Conservation (phyloP, 2,329 filamentous ascomycete species). For the Aspergillus fumigatiaffinis region DNA sequence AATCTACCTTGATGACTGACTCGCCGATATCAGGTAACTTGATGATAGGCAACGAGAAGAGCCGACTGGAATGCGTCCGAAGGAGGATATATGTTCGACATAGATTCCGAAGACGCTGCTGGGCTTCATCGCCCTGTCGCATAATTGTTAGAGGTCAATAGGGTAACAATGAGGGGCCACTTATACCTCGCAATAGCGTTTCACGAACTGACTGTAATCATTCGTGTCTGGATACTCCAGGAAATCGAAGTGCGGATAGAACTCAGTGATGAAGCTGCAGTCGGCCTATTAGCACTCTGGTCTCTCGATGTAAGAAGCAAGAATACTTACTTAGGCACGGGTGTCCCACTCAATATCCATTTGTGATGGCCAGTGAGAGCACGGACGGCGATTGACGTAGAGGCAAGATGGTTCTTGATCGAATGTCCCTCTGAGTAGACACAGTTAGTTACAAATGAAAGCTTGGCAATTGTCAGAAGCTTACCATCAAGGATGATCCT, state of each 20-base stretch:
- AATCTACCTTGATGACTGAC: constrained; percentile 41
- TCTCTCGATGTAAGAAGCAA: neutral
- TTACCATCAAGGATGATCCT: constrained; percentile 40
- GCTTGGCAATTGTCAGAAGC: constrained; percentile 7
- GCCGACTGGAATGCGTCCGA: constrained; percentile 51
- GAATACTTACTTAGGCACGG: constrained; percentile 32
- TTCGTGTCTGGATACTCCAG: constrained; percentile 28
- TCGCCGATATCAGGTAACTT: constrained; percentile 50
- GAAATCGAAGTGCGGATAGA: constrained; percentile 39
- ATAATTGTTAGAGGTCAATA: neutral
- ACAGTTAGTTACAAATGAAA: neutral
- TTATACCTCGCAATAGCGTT: constrained; percentile 23
- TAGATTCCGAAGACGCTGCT: constrained; percentile 24
- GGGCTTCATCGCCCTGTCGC: constrained; percentile 6
- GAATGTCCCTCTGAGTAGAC: constrained; percentile 26
- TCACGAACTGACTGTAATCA: constrained; percentile 19
- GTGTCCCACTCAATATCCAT: constrained; percentile 40
- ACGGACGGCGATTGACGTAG: constrained; percentile 34
- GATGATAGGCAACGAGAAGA: constrained; percentile 53
- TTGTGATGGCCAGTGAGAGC: constrained; percentile 32
- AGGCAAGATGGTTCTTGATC: constrained; percentile 34
- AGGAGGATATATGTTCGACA: constrained; percentile 49
- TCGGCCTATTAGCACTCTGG: neutral
- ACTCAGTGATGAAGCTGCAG: constrained; percentile 30
- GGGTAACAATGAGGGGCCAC: neutral